These are phyloP conservation scores for Fusarium paranaense DNA, from an alignment of 2,329 filamentous ascomycete species.

Conservation along the genomic window DNA sequence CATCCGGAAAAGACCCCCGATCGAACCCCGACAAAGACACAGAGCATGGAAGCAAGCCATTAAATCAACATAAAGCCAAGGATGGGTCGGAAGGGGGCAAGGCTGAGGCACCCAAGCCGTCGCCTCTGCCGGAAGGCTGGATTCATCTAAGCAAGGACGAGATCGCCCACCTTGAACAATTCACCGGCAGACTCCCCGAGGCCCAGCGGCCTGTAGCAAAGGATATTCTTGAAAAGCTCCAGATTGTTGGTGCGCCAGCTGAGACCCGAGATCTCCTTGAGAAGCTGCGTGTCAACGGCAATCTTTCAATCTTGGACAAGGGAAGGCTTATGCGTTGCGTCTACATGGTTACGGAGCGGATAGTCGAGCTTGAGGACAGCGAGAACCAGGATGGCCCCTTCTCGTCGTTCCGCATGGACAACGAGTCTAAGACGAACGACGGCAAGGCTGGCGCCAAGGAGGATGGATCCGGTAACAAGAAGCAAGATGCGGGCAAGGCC, in stretches of 20 bases:
- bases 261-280: constrained; percentile 71
- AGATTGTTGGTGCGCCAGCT: constrained; percentile 75
- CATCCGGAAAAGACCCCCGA: constrained; percentile 51
- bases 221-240: constrained; percentile 70
- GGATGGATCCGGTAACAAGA: constrained; percentile 35
- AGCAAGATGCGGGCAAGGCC: constrained; percentile 46
- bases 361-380: constrained; percentile 46
- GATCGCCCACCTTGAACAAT: constrained; percentile 65
- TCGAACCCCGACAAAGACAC: constrained; percentile 43
- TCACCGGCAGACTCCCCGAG: constrained; percentile 72
- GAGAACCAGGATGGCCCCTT: constrained; percentile 36
- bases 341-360: constrained; percentile 51
- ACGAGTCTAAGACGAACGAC: constrained; percentile 37
- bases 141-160: constrained; percentile 60
- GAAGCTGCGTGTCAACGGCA: constrained; percentile 69
- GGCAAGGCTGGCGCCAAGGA: constrained; percentile 35
- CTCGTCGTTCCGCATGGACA: constrained; percentile 36
- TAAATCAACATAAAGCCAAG: constrained; percentile 33
- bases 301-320: constrained; percentile 55
- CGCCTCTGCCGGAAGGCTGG: constrained; percentile 59
- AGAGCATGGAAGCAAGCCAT: constrained; percentile 34
- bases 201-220: constrained; percentile 71
- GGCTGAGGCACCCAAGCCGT: constrained; percentile 42
- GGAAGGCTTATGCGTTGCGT: constrained; percentile 52
- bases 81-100: constrained; percentile 29